These are phyloP conservation scores for Endoconidiophora laricicola DNA, from an alignment of 2,329 filamentous ascomycete genomes.

Conservation along the genomic window DNA sequence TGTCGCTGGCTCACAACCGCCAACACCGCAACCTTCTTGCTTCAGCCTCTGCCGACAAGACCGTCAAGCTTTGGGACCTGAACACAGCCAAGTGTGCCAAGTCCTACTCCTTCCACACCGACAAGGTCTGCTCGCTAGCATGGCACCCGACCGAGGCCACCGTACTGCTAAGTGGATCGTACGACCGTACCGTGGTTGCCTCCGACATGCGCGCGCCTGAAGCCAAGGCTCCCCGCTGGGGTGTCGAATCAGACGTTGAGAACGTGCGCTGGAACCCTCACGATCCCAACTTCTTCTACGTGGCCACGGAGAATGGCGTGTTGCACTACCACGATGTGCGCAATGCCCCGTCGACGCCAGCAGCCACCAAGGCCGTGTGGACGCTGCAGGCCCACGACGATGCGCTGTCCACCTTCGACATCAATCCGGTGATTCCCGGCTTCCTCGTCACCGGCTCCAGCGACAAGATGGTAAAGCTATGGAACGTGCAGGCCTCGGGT, in stretches of 20 bases:
- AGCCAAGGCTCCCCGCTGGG: slow-evolving; percentile 67
- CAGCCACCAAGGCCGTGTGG: slow-evolving; percentile 74
- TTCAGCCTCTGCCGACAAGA: slow-evolving; percentile 90
- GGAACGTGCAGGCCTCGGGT: slow-evolving; percentile 70
- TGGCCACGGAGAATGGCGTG: slow-evolving; percentile 80
- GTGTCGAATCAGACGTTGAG: slow-evolving; percentile 91
- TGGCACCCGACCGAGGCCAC: slow-evolving; percentile 86
- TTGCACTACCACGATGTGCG: slow-evolving; percentile 86
- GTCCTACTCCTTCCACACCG: slow-evolving; percentile 88
- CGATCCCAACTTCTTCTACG: slow-evolving; percentile 83
- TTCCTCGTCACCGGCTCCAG: slow-evolving; percentile 88
- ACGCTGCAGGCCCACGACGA: slow-evolving; percentile 90
- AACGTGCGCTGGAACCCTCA: slow-evolving; percentile 86
- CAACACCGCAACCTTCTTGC: slow-evolving; percentile 88
- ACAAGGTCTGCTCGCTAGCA: slow-evolving; percentile 91
- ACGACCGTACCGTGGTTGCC: slow-evolving; percentile 86
- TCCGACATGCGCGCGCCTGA: slow-evolving; percentile 91
- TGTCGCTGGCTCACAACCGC: slow-evolving; percentile 81
- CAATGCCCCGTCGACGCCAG: slow-evolving; percentile 54
- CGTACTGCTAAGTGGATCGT: slow-evolving; percentile 78
- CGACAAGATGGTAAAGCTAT: slow-evolving; percentile 90
- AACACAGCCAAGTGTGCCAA: slow-evolving; percentile 85
- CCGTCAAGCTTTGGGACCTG: slow-evolving; percentile 94
- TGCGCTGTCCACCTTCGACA: slow-evolving; percentile 78
- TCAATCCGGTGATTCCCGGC: slow-evolving; percentile 78